Percentiles rank a stretch among this genome's conserved stretches.
These are phyloP conservation scores for Candida fluviatilis DNA, from an alignment of 805 yeast genomes.

Conservation along the genomic window DNA sequence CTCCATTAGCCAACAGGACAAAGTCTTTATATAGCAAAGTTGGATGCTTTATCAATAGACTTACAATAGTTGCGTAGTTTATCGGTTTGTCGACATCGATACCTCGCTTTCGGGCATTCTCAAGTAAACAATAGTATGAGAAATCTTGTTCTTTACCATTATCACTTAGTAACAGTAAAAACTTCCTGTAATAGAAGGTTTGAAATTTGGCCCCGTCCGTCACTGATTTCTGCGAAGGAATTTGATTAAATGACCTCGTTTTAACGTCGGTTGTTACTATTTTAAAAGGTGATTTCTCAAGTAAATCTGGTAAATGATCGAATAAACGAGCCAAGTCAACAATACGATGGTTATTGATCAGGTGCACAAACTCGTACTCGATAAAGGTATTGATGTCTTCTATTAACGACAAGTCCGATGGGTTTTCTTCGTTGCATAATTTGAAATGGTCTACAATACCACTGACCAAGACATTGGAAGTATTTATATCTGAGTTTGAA, in stretches of 20 bases:
- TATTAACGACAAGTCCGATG: conserved; percentile 16
- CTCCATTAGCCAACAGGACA: conserved; percentile 42
- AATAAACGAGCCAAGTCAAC: conserved; percentile 25
- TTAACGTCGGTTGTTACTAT: conserved; percentile 48
- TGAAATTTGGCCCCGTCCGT: conserved; percentile 51
- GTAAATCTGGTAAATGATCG: conserved; percentile 10
- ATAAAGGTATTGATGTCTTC: conserved; percentile 19
- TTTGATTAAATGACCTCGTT: conserved; percentile 42
- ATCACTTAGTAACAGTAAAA: conserved; percentile 37
- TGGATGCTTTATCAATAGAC: conserved; percentile 34
- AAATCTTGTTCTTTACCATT: conserved; percentile 12
- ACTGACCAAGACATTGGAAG: conserved; percentile 45
- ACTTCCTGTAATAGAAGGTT: conserved; percentile 52
- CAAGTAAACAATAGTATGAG: conserved; percentile 40
- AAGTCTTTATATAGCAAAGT: conserved; percentile 40
- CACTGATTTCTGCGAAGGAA: conserved; percentile 51
- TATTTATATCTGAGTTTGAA: conserved; percentile 3
- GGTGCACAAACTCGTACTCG: conserved; percentile 10
- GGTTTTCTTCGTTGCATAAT: conserved; percentile 11
- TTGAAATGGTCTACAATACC: conserved; percentile 59
- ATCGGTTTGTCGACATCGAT: conserved; percentile 49
- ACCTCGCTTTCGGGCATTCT: conserved; percentile 45
- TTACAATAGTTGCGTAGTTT: conserved; percentile 34
- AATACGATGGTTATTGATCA: conserved; percentile 15
- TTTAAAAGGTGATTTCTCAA: conserved; percentile 10